phyloP scores from a whole-genome alignment of 768 basidiomycete genomes.

The Pluteus cervinus region DNA sequence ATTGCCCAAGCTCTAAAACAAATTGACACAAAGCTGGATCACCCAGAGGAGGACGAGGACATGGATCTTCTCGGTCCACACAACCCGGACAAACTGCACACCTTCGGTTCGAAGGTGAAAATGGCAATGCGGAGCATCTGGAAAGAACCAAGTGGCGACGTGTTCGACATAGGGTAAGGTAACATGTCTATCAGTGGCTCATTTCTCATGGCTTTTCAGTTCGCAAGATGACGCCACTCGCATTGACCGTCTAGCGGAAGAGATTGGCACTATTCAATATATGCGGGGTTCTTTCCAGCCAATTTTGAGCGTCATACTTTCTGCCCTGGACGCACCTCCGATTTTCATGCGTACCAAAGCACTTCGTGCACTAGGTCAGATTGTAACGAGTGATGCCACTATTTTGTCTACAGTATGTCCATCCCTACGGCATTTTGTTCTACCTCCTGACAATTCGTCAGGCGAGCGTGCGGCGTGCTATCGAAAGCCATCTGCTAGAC shows the following conservation, averaged over 20 bases:
- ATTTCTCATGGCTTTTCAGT: constrained; percentile 25
- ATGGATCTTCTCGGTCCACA: constrained; percentile 36
- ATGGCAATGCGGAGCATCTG: constrained; percentile 65
- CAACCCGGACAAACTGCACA: constrained; percentile 31
- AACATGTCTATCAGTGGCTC: not conserved
- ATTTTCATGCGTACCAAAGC: constrained; percentile 96
- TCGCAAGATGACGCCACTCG: constrained; percentile 66
- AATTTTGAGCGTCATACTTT: constrained; percentile 73
- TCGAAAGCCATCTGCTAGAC: constrained; percentile 88
- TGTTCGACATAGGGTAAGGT: constrained; percentile 78
- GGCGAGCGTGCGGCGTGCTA: constrained; percentile 76
- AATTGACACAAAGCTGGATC: constrained; percentile 43
- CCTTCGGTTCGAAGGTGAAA: constrained; percentile 56
- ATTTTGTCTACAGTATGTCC: constrained; percentile 66
- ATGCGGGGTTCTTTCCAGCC: constrained; percentile 79
- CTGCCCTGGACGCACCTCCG: constrained; percentile 75
- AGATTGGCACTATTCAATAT: constrained; percentile 70
- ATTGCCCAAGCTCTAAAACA: constrained; percentile 64
- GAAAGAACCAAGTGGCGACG: constrained; percentile 60
- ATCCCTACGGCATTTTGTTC: not conserved
- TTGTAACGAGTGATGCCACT: constrained; percentile 83
- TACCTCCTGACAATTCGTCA: constrained; percentile 21
- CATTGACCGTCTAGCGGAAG: constrained; percentile 66
- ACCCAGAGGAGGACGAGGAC: constrained; percentile 39
- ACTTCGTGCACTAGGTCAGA: constrained; percentile 80